Evolutionary conservation across 2,329 filamentous ascomycete genomes (phyloP), one percentile per base, ranked within the genome.

Genomic region (Dendryphion nanum): DNA sequence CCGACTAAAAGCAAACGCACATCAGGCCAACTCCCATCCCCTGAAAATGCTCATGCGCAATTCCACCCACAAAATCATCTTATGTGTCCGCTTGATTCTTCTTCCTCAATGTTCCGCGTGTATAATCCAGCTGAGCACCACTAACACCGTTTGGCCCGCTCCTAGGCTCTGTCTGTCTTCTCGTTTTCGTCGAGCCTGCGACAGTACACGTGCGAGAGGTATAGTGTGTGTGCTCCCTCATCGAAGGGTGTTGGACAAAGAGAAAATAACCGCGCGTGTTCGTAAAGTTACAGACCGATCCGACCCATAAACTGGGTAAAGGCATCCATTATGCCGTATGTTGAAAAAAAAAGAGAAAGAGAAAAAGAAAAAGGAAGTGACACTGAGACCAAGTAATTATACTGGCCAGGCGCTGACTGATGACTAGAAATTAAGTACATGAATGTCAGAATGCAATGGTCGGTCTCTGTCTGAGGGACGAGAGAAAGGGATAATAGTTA

Each of bases 361-460:
- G 29, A 30, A 30, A 30, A 13, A 16, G n/a, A n/a, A n/a, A n/a
- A n/a, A n/a, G n/a, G n/a, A n/a, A n/a, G n/a, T n/a, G n/a, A n/a
- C n/a, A n/a, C n/a, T n/a, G n/a, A n/a, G n/a, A n/a, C n/a, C 13
- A 30, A 8, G 16, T 30, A n/a, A 16, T 16, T 15, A 30, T 16
- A 17, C 29, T 15, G 29, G n/a, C 15, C 10, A 8, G 29, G n/a
- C 10, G 23, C 23, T 28, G 21, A 18, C 35, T 17, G 15, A 24
- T 31, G 18, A 46, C 40, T 46, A 46, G 34, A 46, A 46, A 46
- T 46, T 46, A 46, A 33, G 37, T 43, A 46, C 37, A 40, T 38
- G 37, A 34, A 40, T 40, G 37, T 35, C 35, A 26, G 24, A 31
- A 38, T 33, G 17, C 33, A 23, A 37, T n/a, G n/a, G n/a, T n/a